Evolutionary conservation across 2,329 filamentous ascomycete species (phyloP).

Genomic region (Zarea fungicola): DNA sequence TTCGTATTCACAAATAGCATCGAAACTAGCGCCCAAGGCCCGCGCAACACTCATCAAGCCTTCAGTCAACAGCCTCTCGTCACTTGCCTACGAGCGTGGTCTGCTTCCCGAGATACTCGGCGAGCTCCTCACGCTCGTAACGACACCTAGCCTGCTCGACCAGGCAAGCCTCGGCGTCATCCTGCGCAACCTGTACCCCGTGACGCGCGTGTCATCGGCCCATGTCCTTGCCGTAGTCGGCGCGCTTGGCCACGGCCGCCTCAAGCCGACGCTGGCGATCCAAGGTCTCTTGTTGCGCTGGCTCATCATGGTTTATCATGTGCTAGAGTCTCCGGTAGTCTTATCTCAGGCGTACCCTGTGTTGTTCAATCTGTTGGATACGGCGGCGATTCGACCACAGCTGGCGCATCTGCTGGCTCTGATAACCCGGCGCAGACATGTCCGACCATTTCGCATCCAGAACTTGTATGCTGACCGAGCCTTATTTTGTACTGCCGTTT

Average conservation of each 20-base stretch:
- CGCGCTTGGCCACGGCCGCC: conserved; percentile 69
- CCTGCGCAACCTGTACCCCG: conserved; percentile 71
- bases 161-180: conserved; percentile 67
- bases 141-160: conserved; percentile 63
- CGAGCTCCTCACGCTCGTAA: conserved; percentile 61
- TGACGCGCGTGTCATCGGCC: conserved; percentile 54
- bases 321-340: conserved; percentile 57
- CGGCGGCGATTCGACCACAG: conserved; percentile 63
- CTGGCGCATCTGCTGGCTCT: conserved; percentile 75
- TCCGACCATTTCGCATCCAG: conserved; percentile 79
- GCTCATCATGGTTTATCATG: conserved; percentile 71
- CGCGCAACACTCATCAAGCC: conserved; percentile 58
- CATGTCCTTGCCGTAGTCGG: conserved; percentile 63
- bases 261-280: conserved; percentile 65
- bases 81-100: conserved; percentile 62
- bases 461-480: conserved; percentile 54
- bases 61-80: conserved; percentile 57
- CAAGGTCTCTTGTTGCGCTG: conserved; percentile 71
- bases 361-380: conserved; percentile 77
- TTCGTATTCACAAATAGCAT: conserved; percentile 45
- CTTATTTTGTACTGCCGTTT: not conserved
- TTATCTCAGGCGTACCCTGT: conserved; percentile 68
- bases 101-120: conserved; percentile 56
- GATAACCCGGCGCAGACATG: conserved; percentile 75
- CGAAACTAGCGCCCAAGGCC: conserved; percentile 59